A percentile compares a stretch with the other conserved stretches of the same genome.
phyloP scores from a whole-genome alignment of 1,284 basidiomycete species.

The Ceratobasidium sp. region DNA sequence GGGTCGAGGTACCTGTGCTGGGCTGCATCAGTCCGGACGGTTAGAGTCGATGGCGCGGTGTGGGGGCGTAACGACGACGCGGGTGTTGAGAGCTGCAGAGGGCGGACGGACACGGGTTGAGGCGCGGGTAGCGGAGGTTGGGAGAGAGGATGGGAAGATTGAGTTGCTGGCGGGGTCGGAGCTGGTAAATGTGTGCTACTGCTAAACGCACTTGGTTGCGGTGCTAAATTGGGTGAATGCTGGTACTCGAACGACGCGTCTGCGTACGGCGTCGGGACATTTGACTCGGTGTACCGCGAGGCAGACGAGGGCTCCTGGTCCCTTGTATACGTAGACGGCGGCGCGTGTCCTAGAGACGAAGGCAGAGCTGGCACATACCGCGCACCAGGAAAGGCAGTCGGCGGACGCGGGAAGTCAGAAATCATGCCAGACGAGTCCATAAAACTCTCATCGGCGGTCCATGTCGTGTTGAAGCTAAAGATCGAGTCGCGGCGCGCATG shows the following conservation, averaged over 20 bases:
- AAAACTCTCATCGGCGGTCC: slow-evolving; percentile 31
- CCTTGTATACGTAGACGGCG: background rate
- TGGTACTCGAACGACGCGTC: background rate
- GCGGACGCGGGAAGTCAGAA: slow-evolving; percentile 24
- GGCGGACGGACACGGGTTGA: background rate
- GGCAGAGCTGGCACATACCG: background rate
- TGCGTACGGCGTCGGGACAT: background rate
- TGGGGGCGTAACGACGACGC: background rate
- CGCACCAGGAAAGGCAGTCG: background rate
- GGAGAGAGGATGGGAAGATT: background rate
- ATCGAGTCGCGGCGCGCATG: slow-evolving; percentile 25
- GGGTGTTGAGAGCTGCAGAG: background rate
- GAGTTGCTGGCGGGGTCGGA: too few species aligned
- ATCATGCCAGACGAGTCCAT: slow-evolving; percentile 20
- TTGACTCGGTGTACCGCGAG: background rate
- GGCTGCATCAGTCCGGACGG: slow-evolving; percentile 6
- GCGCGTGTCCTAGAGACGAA: background rate
- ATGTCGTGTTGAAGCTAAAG: slow-evolving; percentile 31
- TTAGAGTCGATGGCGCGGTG: background rate
- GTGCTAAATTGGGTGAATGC: background rate
- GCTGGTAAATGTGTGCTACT: background rate
- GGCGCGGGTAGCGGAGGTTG: background rate
- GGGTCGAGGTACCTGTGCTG: slow-evolving; percentile 8
- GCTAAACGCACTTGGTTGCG: background rate
- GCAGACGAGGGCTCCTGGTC: background rate